Conservation (phyloP, 176 grass and related monocot species). For the Chloris gayana region DNA sequence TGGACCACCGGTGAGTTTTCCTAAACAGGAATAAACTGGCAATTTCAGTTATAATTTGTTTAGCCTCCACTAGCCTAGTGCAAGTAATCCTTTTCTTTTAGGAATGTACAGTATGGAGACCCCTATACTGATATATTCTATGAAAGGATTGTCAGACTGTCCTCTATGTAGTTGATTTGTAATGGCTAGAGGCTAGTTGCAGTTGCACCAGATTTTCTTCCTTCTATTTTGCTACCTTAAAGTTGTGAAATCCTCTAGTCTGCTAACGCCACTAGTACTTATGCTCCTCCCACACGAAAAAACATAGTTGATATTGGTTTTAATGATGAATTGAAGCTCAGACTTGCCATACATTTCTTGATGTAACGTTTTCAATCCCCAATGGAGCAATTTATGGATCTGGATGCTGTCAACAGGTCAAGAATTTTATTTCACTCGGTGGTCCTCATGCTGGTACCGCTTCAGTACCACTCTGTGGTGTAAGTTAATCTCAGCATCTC, state of each 20-base stretch:
- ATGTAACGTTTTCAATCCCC: not conserved
- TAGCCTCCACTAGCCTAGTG: not conserved
- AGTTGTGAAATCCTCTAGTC: not conserved
- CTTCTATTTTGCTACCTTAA: not conserved
- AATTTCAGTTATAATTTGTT: not conserved
- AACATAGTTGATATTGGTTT: not conserved
- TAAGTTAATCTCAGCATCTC: conserved; percentile 53
- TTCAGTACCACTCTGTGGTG: conserved; percentile 94
- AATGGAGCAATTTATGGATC: conserved; percentile 24
- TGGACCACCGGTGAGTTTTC: conserved; percentile 74
- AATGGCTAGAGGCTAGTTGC: too few relatives aligned
- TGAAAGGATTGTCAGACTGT: not conserved
- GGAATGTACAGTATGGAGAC: not conserved
- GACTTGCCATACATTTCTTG: not conserved
- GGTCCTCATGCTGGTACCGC: conserved; percentile 97
- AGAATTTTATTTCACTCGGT: conserved; percentile 86
- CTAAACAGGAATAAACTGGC: not conserved
- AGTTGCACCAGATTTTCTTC: not conserved
- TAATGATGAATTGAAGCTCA: not conserved
- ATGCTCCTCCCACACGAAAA: not conserved
- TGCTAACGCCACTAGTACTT: not conserved
- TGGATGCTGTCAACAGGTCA: conserved; percentile 61
- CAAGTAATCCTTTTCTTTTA: not conserved
- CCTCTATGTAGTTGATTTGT: too few relatives aligned
- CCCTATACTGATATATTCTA: too few relatives aligned